Conservation (phyloP, 148 eudicot species). For the Arbutus unedo region DNA sequence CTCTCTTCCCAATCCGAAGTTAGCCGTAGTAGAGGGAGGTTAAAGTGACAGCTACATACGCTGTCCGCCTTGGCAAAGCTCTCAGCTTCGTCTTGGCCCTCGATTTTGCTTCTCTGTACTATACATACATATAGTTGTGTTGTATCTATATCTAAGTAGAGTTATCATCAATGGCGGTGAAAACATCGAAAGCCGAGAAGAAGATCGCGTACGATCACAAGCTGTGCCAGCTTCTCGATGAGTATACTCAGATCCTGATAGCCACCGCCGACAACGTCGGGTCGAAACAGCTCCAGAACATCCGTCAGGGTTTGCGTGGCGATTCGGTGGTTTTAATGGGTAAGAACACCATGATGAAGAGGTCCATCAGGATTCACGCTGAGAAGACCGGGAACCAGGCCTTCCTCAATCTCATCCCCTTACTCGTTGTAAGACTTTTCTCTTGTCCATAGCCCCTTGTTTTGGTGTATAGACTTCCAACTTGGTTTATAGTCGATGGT, state of each 20-base stretch:
- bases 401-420: slow-evolving; percentile 32
- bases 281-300: slow-evolving; percentile 40
- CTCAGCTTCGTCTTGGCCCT: slow-evolving; percentile 41
- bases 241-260: slow-evolving; percentile 36
- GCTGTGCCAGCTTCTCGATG: slow-evolving; percentile 35
- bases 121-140: background rate
- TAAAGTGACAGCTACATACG: slow-evolving; percentile 39
- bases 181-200: slow-evolving; percentile 34
- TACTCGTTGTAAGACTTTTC: slow-evolving; percentile 31
- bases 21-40: slow-evolving; percentile 23
- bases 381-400: slow-evolving; percentile 35
- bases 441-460: background rate
- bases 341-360: slow-evolving; percentile 48
- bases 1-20: slow-evolving; percentile 8
- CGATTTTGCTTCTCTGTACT: slow-evolving; percentile 18
- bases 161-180: slow-evolving; percentile 23
- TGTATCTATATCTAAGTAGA: background rate
- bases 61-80: slow-evolving; percentile 40
- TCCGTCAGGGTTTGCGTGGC: slow-evolving; percentile 33
- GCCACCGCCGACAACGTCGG: slow-evolving; percentile 42
- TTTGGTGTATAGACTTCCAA: too few species aligned
- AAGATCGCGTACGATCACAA: slow-evolving; percentile 36
- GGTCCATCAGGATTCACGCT: slow-evolving; percentile 36
- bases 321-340: slow-evolving; percentile 46
- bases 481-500: too few species aligned